Evolutionary conservation across 2,329 filamentous ascomycete species (phyloP).

Genomic region (Stachybotrys echinatus): DNA sequence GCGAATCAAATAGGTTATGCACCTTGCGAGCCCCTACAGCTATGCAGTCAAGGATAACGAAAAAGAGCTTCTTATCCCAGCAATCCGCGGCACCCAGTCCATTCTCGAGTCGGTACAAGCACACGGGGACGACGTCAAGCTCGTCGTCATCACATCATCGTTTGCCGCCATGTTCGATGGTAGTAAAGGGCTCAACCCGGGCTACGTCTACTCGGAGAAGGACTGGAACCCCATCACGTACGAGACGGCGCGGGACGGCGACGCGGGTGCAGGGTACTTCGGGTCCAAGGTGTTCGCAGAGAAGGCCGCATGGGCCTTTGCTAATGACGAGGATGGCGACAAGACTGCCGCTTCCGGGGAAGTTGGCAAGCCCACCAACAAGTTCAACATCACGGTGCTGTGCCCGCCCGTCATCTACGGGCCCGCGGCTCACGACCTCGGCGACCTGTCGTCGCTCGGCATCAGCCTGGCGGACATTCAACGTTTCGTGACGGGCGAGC

Average conservation of each 20-base stretch:
- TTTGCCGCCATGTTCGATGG: not conserved
- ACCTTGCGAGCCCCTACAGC: not conserved
- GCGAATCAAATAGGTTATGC: not conserved
- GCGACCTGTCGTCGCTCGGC: constrained; percentile 1
- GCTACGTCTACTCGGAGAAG: not conserved
- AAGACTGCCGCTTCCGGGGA: not conserved
- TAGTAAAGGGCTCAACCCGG: not conserved
- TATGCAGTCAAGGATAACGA: not conserved
- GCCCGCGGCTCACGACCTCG: not conserved
- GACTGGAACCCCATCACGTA: not conserved
- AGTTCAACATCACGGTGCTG: constrained; percentile 1
- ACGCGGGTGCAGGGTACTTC: not conserved
- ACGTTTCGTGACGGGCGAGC: not conserved
- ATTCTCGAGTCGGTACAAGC: not conserved
- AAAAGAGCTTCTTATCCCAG: not conserved
- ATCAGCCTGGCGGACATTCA: not conserved
- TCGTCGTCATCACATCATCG: not conserved
- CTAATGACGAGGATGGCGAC: not conserved
- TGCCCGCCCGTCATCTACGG: constrained; percentile 1
- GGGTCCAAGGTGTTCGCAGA: not conserved
- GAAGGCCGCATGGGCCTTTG: not conserved
- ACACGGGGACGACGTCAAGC: not conserved
- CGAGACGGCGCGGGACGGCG: constrained; percentile 14
- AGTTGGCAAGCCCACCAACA: not conserved
- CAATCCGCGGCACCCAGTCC: not conserved